Conservation (phyloP, 768 basidiomycete species). For the Suillus hirtellus region DNA sequence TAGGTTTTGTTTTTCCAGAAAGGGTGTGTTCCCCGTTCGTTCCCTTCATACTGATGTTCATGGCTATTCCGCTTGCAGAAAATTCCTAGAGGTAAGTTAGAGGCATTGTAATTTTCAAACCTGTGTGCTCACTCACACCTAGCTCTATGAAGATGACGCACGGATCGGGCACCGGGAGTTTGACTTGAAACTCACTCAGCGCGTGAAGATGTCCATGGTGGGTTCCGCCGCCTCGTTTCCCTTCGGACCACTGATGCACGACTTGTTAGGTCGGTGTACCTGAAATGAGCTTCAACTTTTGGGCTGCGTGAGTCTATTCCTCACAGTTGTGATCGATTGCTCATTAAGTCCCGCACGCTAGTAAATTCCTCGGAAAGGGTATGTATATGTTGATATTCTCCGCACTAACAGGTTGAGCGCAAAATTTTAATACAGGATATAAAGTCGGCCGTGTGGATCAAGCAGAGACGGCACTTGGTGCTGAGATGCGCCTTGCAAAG, state of each 20-base stretch:
- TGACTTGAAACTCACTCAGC: constrained; percentile 85
- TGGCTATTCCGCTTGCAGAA: constrained; percentile 43
- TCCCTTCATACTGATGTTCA: constrained; percentile 3
- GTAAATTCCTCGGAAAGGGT: constrained; percentile 85
- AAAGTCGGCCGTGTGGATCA: constrained; percentile 98
- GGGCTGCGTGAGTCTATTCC: constrained; percentile 69
- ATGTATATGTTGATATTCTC: constrained; percentile 5
- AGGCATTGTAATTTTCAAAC: neutral
- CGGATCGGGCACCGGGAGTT: constrained; percentile 91
- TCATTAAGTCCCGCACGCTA: constrained; percentile 24
- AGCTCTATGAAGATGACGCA: constrained; percentile 96
- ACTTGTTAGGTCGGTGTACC: constrained; percentile 83
- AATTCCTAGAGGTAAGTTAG: constrained; percentile 70
- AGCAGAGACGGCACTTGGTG: constrained; percentile 93
- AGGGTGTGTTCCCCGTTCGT: constrained; percentile 52
- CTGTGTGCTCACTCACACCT: constrained; percentile 4
- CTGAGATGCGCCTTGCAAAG: constrained; percentile 91
- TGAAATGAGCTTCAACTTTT: constrained; percentile 89
- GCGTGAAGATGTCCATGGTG: constrained; percentile 99
- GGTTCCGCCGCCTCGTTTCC: constrained; percentile 14
- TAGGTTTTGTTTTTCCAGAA: constrained; percentile 97
- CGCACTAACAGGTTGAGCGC: neutral
- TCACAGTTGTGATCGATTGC: constrained; percentile 10
- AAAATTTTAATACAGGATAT: constrained; percentile 52
- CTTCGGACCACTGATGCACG: constrained; percentile 1